phyloP scores from a whole-genome alignment of 169 alveolate species.

The Theileria equi region DNA sequence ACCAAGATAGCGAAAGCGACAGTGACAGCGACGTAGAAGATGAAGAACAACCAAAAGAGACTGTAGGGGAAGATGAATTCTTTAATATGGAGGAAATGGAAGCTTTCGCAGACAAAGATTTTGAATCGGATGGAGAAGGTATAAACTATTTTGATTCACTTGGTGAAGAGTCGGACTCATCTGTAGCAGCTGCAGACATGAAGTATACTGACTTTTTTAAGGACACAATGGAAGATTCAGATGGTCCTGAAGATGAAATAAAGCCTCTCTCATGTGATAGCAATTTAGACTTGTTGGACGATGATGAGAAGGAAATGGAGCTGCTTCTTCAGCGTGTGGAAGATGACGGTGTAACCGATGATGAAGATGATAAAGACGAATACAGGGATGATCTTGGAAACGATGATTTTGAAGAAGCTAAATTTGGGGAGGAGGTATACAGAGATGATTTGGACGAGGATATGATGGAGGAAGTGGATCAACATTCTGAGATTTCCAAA shows the following conservation, averaged over 20 bases:
- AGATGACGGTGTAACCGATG: conserved; percentile 25
- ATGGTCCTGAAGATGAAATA: conserved; percentile 5
- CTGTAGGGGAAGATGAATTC: conserved; percentile 33
- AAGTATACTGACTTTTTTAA: conserved; percentile 56
- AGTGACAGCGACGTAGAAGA: neutral
- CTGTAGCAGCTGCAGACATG: conserved; percentile 62
- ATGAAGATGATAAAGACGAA: conserved; percentile 18
- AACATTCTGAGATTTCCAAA: conserved; percentile 40
- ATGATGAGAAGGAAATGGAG: conserved; percentile 50
- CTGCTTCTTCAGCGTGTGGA: conserved; percentile 40
- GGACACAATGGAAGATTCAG: conserved; percentile 33
- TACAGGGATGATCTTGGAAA: conserved; percentile 43
- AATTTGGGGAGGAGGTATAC: neutral
- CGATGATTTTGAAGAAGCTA: conserved; percentile 11
- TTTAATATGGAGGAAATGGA: conserved; percentile 64
- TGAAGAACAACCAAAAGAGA: neutral
- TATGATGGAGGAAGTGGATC: conserved; percentile 1
- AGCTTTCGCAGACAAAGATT: conserved; percentile 41
- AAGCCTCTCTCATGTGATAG: conserved; percentile 1
- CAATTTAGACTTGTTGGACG: neutral
- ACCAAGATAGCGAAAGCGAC: neutral
- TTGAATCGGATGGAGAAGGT: conserved; percentile 41
- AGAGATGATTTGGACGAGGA: conserved; percentile 4
- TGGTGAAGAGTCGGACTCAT: conserved; percentile 64
- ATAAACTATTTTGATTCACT: conserved; percentile 55